Evolutionary conservation across 257 asterid species (phyloP).

Genomic region (Solanum virginianum): DNA sequence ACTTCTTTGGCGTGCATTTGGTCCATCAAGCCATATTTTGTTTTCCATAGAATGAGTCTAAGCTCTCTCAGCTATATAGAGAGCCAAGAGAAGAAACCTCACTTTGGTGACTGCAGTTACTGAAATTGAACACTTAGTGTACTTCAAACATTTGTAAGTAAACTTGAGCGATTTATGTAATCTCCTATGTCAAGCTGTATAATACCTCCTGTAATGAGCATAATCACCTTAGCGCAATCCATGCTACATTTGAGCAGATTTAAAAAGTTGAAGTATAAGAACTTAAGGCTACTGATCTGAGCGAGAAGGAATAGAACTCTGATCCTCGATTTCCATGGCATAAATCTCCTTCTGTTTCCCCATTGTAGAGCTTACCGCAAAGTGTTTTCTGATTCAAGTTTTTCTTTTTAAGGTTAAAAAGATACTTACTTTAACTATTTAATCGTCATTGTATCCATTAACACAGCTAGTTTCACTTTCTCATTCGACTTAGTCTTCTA

Average conservation of each 20-base stretch:
- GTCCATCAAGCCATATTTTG: constrained; percentile 91
- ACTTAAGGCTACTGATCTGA: constrained; percentile 52
- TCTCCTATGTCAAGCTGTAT: constrained; percentile 82
- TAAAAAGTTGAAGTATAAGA: constrained; percentile 87
- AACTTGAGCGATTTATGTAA: constrained; percentile 87
- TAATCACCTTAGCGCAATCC: constrained; percentile 92
- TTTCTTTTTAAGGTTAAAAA: neutral
- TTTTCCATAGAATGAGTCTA: constrained; percentile 99
- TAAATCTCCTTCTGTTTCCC: constrained; percentile 29
- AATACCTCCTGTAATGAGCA: constrained; percentile 89
- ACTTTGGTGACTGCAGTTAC: constrained; percentile 69
- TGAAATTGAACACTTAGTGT: constrained; percentile 58
- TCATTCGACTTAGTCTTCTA: neutral
- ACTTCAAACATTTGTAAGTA: constrained; percentile 90
- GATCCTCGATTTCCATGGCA: constrained; percentile 70
- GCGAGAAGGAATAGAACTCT: constrained; percentile 28
- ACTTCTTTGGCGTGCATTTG: constrained; percentile 84
- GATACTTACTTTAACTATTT: neutral
- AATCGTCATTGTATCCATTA: neutral
- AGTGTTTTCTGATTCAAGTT: neutral
- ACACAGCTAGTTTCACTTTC: neutral
- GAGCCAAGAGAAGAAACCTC: constrained; percentile 88
- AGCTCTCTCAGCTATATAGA: constrained; percentile 90
- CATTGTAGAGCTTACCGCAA: constrained; percentile 14
- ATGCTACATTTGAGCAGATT: constrained; percentile 98